Evolutionary conservation across 139 green algal species (phyloP), one percentile per base, ranked within the genome.

Genomic region (Asterochloris sp.): DNA sequence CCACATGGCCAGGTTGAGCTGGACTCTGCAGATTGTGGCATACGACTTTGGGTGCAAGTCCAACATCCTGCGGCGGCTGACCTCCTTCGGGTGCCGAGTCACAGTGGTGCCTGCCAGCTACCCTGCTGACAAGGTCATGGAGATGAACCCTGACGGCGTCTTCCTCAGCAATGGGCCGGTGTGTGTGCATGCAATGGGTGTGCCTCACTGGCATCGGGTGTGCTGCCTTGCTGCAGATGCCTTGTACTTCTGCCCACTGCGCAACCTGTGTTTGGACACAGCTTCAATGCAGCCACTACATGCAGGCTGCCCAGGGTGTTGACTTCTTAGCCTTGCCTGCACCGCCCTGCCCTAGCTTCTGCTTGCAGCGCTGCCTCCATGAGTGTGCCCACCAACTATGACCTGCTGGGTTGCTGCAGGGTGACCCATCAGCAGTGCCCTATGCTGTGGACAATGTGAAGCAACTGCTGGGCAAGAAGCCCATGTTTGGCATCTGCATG

Each of bases 401-500:
- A 6, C 38, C 38, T 76, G 24, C 6, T 76, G 23, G 79, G n/a
- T 17, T 85, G 13, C 17, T 82, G 29, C 92, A 98, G 89, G 97
- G 97, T 60, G 97, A 99, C 85, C 97, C 97, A 19, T 97, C 91
- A 11, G 97, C 97, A 0, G 96, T 98, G 24, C 97, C 97, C 12
- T 99, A 99, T 80, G 96, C 96, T 13, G 97, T 99, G 79, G 94
- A 98, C 17, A 98, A 95, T 83, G 93, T 94, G 13, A 96, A 95
- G 89, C 13, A 87, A 63, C 91, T 99, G 78, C 83, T 99, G 68
- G 97, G 97, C 78, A 92, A 99, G 93, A 95, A 97, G 89, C 97
- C 97, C 13, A 91, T 98, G 82, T 99, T 99, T 89, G 97, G 97
- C 85, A 99, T 99, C 87, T 99, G 97, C 95, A 99, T 99, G 97